Conservation (phyloP, 139 green algal genomes). For the Chlamydomonas sp. region DNA sequence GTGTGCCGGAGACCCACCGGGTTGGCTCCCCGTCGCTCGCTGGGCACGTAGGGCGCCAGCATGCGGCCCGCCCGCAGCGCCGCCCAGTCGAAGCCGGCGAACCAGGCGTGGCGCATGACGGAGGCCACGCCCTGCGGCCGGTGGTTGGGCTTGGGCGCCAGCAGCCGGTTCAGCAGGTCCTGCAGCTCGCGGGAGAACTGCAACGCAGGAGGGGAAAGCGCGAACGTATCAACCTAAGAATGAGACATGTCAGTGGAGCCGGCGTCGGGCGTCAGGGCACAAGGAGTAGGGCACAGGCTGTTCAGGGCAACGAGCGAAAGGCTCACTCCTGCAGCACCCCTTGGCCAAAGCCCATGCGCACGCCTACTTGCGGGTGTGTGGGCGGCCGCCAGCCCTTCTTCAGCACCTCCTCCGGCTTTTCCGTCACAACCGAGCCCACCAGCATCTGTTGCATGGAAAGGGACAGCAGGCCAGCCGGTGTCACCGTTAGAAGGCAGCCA, state of each 20-base stretch:
- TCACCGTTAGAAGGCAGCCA: neutral
- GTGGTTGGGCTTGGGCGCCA: constrained; percentile 15
- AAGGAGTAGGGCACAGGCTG: too few species aligned
- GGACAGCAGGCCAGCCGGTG: neutral
- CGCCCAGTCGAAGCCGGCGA: constrained; percentile 22
- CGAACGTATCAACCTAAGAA: too few species aligned
- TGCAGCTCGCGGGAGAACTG: neutral
- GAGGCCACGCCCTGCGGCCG: constrained; percentile 14
- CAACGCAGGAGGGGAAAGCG: too few species aligned
- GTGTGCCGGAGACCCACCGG: neutral
- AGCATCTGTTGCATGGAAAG: neutral
- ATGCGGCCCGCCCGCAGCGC: constrained; percentile 19
- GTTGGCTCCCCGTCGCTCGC: neutral
- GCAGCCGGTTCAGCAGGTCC: constrained; percentile 33
- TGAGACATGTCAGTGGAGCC: too few species aligned
- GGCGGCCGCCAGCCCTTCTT: constrained; percentile 38
- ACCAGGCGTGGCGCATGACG: constrained; percentile 39
- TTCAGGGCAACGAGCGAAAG: neutral
- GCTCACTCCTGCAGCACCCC: neutral
- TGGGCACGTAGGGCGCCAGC: constrained; percentile 25
- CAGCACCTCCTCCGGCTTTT: constrained; percentile 6
- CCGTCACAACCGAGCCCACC: constrained; percentile 24
- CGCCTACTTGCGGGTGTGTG: constrained; percentile 21
- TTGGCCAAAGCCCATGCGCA: neutral
- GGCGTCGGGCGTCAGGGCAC: neutral